Base-by-base conservation (phyloP, 176 grass and related monocot genomes). In the Neostapfia colusana region DNA sequence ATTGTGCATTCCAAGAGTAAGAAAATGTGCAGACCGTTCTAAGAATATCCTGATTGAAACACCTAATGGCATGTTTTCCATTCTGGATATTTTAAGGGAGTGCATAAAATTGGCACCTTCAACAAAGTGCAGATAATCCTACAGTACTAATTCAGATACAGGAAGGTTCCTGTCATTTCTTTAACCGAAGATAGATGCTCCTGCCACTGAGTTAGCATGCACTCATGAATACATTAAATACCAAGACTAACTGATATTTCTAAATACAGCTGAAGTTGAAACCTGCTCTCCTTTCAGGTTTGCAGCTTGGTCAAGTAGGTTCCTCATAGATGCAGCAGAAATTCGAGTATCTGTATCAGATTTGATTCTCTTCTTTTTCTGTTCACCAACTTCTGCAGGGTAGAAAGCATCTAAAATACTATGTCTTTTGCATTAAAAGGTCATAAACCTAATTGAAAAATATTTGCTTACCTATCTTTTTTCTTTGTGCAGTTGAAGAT, bases 261-360 rank as follows among this genome's bases (percentile, higher is more conserved):
- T 67, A 78, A 78, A 85, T 78, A 82, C 67, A 82, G 68, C 74
- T 79, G 56, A 72, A 86, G 69, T 62, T 73, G 76, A 58, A 72
- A 98, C 95, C 95, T 98, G 91, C 80, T 98, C 91, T 88, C 95
- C 95, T 89, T 92, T 98, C 72, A 92, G 83, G 72, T 72, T 92
- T 77, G 89, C 87, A 90, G 91, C 85, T 70, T 90, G 91, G 15
- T 98, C 95, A 82, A 94, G 91, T 90, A 79, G 89, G 70, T 78
- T 90, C 93, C 95, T 90, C 61, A 90, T 84, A 84, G 91, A 97
- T 12, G 68, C 55, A 71, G 81, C 78, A 36, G 89, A n/a, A 86
- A 92, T 92, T 45, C 89, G 85, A 18, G 79, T 37, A 63, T 98
- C 95, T 69, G 82, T 67, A 86, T 98, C 91, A 65, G 81, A 76